Evolutionary conservation across 768 basidiomycete species (phyloP), one percentile per base, ranked within the genome.

Genomic region (Pholiota molesta): DNA sequence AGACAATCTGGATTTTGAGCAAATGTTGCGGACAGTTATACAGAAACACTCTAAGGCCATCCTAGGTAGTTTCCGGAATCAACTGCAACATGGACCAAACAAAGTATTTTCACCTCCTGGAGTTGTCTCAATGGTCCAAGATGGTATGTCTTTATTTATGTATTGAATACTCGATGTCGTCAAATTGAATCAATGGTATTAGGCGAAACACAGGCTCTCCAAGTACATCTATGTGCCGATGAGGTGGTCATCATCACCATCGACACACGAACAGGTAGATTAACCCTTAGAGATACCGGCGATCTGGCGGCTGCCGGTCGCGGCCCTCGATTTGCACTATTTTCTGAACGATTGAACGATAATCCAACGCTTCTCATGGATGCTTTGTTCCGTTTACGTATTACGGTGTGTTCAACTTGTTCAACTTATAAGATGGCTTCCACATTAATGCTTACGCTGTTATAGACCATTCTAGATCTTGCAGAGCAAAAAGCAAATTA

Each of bases 401-500:
- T 88, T 28, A 77, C 79, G 35, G 94, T 95, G 65, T 66, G 89
- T 74, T 16, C 5, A 45, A 21, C 57, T 37, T 66, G 89, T 74
- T 16, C 5, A 45, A 21, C 57, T 37, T 56, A 23, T 31, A 5
- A 29, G 23, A 42, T 26, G 4, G 21, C 19, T 16, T 26, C 6
- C 53, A 35, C 31, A 61, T 35, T n/a, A 26, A 19, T 54, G 26
- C 14, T 29, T 49, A 49, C 11, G 21, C 23, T 26, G 9, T 40
- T 40, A 52, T 14, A 96, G 95, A 93, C 93, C 5, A 93, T 95
- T 62, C 80, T 85, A 45, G 92, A 94, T 59, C 81, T 90, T 16
- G 85, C 89, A 10, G 93, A 95, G 72, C 90, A 92, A 72, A 95
- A 94, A 69, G 91, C 90, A n/a, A 85, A 79, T 63, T 90, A 93